Base-by-base conservation (phyloP, 768 basidiomycete genomes). In the Kwoniella mangroviensis region DNA sequence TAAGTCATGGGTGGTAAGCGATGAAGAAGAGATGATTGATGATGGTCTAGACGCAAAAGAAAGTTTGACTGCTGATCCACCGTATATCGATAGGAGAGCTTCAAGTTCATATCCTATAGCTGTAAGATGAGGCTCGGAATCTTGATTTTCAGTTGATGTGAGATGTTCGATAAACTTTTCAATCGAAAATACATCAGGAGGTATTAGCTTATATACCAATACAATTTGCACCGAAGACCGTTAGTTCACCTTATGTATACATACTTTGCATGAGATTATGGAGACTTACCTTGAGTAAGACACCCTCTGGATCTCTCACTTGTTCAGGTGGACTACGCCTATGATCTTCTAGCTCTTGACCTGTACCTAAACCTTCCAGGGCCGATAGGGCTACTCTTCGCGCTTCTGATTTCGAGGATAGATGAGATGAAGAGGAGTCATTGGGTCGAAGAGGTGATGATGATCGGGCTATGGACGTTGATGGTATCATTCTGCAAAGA, bases 21-120 rank as follows among this genome's bases (percentile, higher is more conserved):
- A 12, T n/a, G 69, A 63, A 10, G 69, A 13, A 12, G 58, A 45
- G 1, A 74, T 56, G 19, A 59, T n/a, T 2, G 73, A 72, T 4
- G 76, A n/a, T 12, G 77, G 75, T 5, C 79, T 63, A 9, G 79
- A 78, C 10, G 75, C 58, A 28, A 70, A 62, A 21, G 66, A 68
- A 7, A 80, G 72, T 45, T 72, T 72, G 65, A 78, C 69, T 1
- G 72, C 55, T 2, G 52, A 64, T 11, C 72, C 61, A 13, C 77
- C 70, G 66, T 80, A 80, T 63, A 82, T 82, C 2, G 81, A 79
- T 3, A 75, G 34, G 5, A 82, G 76, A n/a, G 79, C 78, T 71
- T 82, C 81, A 28, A 82, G 75, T 66, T 82, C 81, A 73, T 79
- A 79, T 13, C 81, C 81, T 63, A 82, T 78, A 2, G 79, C 76